Evolutionary conservation across 176 grass and related monocot genomes (phyloP).

Genomic region (Olyra latifolia): DNA sequence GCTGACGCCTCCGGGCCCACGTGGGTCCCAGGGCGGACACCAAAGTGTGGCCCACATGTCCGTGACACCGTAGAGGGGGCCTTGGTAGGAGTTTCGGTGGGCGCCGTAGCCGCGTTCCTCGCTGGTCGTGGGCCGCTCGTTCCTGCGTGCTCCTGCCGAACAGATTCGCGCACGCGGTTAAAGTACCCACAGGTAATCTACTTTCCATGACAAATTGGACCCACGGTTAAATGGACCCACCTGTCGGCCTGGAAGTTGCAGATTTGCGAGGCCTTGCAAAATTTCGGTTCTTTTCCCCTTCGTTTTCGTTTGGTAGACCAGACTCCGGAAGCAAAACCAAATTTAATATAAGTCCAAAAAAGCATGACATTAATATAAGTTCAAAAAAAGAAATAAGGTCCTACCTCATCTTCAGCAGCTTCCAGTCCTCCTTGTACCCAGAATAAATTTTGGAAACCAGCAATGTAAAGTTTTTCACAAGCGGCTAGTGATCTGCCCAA

Average conservation of each 20-base stretch:
- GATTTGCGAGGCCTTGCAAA: background rate
- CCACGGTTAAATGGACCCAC: background rate
- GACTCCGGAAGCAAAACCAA: background rate
- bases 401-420: constrained; percentile 97
- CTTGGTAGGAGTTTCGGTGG: background rate
- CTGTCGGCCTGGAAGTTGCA: background rate
- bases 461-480: constrained; percentile 80
- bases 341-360: constrained; percentile 69
- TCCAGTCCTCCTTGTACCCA: constrained; percentile 97
- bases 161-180: background rate
- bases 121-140: constrained; percentile 20
- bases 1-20: background rate
- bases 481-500: constrained; percentile 79
- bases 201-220: background rate
- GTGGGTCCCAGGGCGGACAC: rapidly evolving
- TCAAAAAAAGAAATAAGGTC: background rate
- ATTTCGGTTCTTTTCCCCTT: background rate
- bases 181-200: background rate
- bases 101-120: background rate
- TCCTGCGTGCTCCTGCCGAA: background rate
- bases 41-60: background rate
- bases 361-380: background rate
- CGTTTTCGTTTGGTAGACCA: background rate
- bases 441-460: constrained; percentile 89
- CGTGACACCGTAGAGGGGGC: rapidly evolving